Base-by-base conservation (phyloP, 176 grass and related monocot genomes). In the Chloris gayana region DNA sequence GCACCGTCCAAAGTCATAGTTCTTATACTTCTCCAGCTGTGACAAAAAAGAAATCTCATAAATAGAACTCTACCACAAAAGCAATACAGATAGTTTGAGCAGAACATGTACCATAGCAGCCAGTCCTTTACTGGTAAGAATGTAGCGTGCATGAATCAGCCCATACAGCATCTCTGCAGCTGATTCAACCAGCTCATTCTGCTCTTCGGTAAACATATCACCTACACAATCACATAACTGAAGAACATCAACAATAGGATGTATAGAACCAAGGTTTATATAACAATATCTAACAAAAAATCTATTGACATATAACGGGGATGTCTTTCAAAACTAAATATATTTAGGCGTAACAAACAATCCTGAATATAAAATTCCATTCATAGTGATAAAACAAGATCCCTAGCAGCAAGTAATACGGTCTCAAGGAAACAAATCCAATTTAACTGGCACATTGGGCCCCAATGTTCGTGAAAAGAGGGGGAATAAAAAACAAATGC, bases 101-200 rank as follows among this genome's bases (percentile, higher is more conserved):
- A 84, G 42, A 88, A 27, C 4, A 69, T 45, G 68, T 77, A 97
- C 94, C 91, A 97, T 93, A 39, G 94, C 88, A 87, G 88, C 76
- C 64, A 97, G 70, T 46, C 94, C 94, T 91, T 93, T 97, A 72
- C 84, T 93, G n/a, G 93, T 97, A 67, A 91, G 84, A 86, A 97
- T 97, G 78, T 93, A 93, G 45, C 94, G 94, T 7, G 85, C 94
- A 87, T 97, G 94, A 85, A 97, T 93, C 64, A 97, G 75, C 69
- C 94, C 94, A 87, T 97, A 97, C 44, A 97, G 25, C 91, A 97
- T 93, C 86, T 97, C 94, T 35, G 94, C 94, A 79, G 88, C 94
- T 91, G 91, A 93, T 91, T 97, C 94, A 58, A 97, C 85, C 26
- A 92, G 77, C 78, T 90, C 91, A 70, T 90, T 97, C 69, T 97